These are phyloP conservation scores for Puccinia polysora DNA, from an alignment of 1,284 basidiomycete genomes.

Conservation along the genomic window DNA sequence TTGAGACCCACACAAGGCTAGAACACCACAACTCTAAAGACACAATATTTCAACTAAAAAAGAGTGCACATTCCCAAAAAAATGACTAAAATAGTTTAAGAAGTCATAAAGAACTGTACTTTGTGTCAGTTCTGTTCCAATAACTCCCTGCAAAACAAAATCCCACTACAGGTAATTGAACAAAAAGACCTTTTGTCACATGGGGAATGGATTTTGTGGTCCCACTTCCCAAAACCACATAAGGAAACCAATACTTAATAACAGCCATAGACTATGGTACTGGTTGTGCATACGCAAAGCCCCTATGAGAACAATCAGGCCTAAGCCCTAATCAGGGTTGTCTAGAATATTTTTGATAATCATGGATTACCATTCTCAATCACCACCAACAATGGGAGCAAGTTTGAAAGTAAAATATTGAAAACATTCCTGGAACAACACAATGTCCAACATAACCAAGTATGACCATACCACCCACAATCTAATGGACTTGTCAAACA, in stretches of 20 bases:
- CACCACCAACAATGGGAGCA: constrained; percentile 12
- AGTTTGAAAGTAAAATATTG: background rate
- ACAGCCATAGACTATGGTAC: constrained; percentile 28
- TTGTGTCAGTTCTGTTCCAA: background rate
- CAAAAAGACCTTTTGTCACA: background rate
- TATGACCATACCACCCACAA: constrained; percentile 18
- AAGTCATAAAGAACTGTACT: background rate
- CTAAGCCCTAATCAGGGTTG: background rate
- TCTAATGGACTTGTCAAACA: constrained; percentile 15
- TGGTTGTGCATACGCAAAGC: constrained; percentile 22
- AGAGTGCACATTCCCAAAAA: background rate
- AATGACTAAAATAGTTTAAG: background rate
- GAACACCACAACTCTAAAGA: background rate
- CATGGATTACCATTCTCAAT: constrained; percentile 17
- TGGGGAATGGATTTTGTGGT: constrained; percentile 28
- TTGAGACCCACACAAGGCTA: background rate
- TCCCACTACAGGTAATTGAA: background rate
- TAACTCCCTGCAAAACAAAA: background rate
- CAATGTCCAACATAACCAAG: constrained; percentile 10
- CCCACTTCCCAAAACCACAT: background rate
- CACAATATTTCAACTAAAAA: background rate
- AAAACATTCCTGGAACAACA: background rate
- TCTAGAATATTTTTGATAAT: background rate
- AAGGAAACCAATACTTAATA: constrained; percentile 1
- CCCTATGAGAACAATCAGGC: background rate